Conservation (phyloP, 768 basidiomycete species). For the Tubosaeta brunneosetosa region DNA sequence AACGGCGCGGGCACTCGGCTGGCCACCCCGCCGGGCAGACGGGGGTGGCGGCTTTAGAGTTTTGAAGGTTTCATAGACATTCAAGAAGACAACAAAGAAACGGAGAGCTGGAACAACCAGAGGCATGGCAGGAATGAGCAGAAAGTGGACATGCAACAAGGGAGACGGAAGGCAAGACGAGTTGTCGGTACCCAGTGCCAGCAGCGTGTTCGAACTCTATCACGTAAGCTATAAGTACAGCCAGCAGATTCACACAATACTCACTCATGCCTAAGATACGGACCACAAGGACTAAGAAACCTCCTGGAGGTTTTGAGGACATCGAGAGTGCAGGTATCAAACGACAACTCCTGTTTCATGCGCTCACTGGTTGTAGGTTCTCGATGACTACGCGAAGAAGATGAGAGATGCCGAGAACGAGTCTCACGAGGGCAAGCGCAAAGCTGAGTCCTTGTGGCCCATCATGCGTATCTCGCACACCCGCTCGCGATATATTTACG, state of each 20-base stretch:
- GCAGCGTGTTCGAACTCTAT: conserved; percentile 13
- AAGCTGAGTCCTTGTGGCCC: conserved; percentile 89
- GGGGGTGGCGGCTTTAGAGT: conserved; percentile 64
- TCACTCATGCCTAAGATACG: conserved; percentile 84
- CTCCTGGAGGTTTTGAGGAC: conserved; percentile 95
- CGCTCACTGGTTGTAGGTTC: conserved; percentile 51
- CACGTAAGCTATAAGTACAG: conserved; percentile 16
- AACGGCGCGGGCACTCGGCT: conserved; percentile 61
- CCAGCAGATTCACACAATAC: conserved; percentile 17
- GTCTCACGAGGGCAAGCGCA: conserved; percentile 96
- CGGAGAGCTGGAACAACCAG: conserved; percentile 65
- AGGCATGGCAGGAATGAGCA: conserved; percentile 45
- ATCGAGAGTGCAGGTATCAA: conserved; percentile 63
- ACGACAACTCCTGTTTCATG: neutral
- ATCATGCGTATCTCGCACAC: conserved; percentile 98
- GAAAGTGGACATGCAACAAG: conserved; percentile 8
- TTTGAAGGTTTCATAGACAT: conserved; percentile 83
- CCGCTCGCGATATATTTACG: conserved; percentile 94
- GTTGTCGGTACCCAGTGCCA: neutral
- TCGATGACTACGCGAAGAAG: conserved; percentile 98
- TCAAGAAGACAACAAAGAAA: conserved; percentile 66
- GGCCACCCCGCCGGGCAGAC: conserved; percentile 45
- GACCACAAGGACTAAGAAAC: conserved; percentile 87
- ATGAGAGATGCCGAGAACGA: conserved; percentile 99
- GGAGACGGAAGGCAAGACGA: neutral